These are phyloP conservation scores for Emmonsiellopsis sp. DNA, from an alignment of 2,329 filamentous ascomycete genomes.

Conservation along the genomic window DNA sequence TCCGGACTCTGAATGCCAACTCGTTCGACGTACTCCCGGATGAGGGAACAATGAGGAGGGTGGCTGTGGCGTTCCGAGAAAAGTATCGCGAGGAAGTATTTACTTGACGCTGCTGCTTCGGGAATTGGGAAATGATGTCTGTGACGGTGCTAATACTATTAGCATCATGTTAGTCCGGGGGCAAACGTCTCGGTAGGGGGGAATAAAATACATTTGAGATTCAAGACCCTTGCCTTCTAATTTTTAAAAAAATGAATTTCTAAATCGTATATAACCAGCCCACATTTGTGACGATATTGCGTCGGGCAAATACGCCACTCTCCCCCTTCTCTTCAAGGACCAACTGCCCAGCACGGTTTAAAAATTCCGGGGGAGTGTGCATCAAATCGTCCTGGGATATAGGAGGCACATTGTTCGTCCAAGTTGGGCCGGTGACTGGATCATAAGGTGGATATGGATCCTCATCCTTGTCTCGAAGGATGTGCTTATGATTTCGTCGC, in stretches of 20 bases:
- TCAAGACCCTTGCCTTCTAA: too few species aligned
- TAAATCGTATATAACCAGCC: slow-evolving; percentile 16
- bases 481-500: slow-evolving; percentile 12
- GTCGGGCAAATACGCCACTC: slow-evolving; percentile 8
- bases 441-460: slow-evolving; percentile 11
- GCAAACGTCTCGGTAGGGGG: too few species aligned
- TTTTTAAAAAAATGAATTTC: background rate
- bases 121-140: background rate
- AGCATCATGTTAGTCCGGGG: background rate
- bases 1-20: slow-evolving; percentile 20
- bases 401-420: slow-evolving; percentile 12
- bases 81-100: slow-evolving; percentile 17
- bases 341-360: slow-evolving; percentile 7
- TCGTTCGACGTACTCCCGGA: slow-evolving; percentile 21
- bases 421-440: slow-evolving; percentile 11
- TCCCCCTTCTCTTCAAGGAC: slow-evolving; percentile 13
- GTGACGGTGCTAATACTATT: background rate
- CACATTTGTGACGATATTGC: slow-evolving; percentile 14
- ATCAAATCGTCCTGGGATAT: slow-evolving; percentile 6
- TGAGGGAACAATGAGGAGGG: slow-evolving; percentile 18
- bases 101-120: slow-evolving; percentile 2
- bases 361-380: slow-evolving; percentile 3
- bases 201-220: too few species aligned
- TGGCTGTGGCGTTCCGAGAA: slow-evolving; percentile 20
- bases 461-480: slow-evolving; percentile 11